Base-by-base conservation (phyloP, 306 rosid genomes). In the Astragalus membranaceus region DNA sequence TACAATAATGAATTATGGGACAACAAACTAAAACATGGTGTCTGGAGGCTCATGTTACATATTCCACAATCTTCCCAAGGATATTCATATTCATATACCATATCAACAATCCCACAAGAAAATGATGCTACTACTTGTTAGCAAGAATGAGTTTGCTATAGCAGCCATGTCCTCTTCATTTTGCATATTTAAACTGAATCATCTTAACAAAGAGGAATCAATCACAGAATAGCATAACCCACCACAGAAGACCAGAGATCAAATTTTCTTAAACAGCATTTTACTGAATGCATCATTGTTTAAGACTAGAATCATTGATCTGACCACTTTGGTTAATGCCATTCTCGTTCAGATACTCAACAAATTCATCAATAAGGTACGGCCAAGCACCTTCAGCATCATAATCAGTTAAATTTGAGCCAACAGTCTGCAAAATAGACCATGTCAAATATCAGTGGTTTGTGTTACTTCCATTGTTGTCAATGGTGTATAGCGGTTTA, bases 301-400 rank as follows among this genome's bases (percentile, higher is more conserved):
- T 80, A 42, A 53, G 78, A 77, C 55, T 74, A 68, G 80, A 74
- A 72, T 83, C 95, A 17, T 35, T 60, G 63, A 66, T 41, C 72
- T 81, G 78, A 53, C 51, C 77, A 37, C 52, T 82, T 72, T 85
- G 85, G 76, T 77, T 77, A 64, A 91, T 44, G 29, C 91, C 92
- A 69, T 95, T 89, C 76, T 91, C 99, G 3, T 68, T 81, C 83
- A 95, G 84, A 83, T 89, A 91, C 64, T 95, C 99, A 0, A 90
- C 97, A 82, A 95, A 95, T 73, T 95, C 96, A 54, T 95, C 99
- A 26, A 95, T 91, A 17, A 95, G 97, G 73, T 95, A 95, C 0
- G 99, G 99, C 97, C 99, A 91, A 10, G 99, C 99, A 57, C 99
- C 99, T 84, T 91, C 92, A 1, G 95, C 89, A 56, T 95, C 99